Evolutionary conservation across 2,329 filamentous ascomycete genomes (phyloP), one percentile per base, ranked within the genome.

Genomic region (Daldinia sp.): DNA sequence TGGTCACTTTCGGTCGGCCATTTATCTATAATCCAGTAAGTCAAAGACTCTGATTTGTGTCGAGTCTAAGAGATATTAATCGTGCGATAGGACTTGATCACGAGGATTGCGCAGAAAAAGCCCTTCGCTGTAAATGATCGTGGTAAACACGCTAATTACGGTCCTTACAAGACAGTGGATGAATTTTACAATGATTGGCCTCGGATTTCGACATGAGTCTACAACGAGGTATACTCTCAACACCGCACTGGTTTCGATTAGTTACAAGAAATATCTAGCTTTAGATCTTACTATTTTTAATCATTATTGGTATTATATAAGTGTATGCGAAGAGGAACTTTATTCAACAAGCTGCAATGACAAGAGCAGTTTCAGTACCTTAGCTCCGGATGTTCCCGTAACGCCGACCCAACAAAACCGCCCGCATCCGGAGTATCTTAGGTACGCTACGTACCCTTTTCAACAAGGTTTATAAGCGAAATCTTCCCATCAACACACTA

Each of bases 351-450:
- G 41, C 3, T 20, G n/a, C n/a, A 23, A 23, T 13, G 20, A 23
- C 3, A 13, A 20, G 46, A 13, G 46, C 26, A 26, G 46, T 26
- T 33, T n/a, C 15, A 6, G 46, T 30, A 50, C 23, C 42, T 46
- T 23, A 46, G 42, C 42, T 46, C 41, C 41, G 41, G 41, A 42
- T 18, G 41, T 18, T 42, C 42, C 42, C 46, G 46, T 51, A 51
- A 51, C 26, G 46, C 46, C 46, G 46, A 51, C 46, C 26, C 46
- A 51, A 51, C 46, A 51, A 33, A 33, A 33, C n/a, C 28, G 46
- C 46, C 46, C 46, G 46, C 26, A 33, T 28, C 26, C 26, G 46
- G 46, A 51, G 46, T 28, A 33, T 9, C 30, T 33, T 18, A 46
- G 42, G 46, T 33, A 51, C n/a, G 33, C n/a, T 53, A 53, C n/a